A percentile compares a stretch with the other conserved stretches of the same genome.
Conservation (phyloP, 371 early-diverging fungal genomes). For the Actinomucor elegans region DNA sequence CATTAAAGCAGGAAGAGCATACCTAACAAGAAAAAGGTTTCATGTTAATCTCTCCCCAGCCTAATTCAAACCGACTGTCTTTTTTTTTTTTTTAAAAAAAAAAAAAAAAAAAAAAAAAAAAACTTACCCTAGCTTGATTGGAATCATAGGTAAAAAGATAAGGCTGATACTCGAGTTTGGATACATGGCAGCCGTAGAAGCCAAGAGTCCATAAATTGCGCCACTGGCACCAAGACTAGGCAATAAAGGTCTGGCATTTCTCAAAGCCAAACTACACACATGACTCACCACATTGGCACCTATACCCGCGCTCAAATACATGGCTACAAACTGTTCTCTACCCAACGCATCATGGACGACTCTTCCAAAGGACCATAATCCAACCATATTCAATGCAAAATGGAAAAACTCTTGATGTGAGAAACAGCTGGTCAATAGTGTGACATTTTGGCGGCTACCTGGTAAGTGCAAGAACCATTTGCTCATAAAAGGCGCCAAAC, state of each 20-base stretch:
- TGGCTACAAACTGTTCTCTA: conserved; percentile 74
- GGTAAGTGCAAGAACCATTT: conserved; percentile 74
- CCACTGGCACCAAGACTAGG: conserved; percentile 82
- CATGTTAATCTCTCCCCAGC: background rate
- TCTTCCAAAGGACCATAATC: conserved; percentile 61
- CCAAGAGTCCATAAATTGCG: conserved; percentile 70
- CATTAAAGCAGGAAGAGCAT: conserved; percentile 61
- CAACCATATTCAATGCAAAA: conserved; percentile 71
- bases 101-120: background rate
- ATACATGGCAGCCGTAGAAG: conserved; percentile 53
- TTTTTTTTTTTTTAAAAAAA: no score
- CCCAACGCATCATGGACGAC: conserved; percentile 51
- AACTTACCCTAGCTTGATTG: conserved; percentile 58
- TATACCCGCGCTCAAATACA: conserved; percentile 69
- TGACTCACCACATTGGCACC: conserved; percentile 68
- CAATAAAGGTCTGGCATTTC: conserved; percentile 46
- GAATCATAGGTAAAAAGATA: conserved; percentile 74
- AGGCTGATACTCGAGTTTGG: conserved; percentile 66
- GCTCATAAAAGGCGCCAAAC: conserved; percentile 64
- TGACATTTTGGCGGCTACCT: conserved; percentile 55
- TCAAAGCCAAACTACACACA: conserved; percentile 43
- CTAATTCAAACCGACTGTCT: no score
- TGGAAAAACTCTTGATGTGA: conserved; percentile 68
- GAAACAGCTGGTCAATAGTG: conserved; percentile 69
- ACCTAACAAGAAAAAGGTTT: conserved; percentile 9